phyloP scores from a whole-genome alignment of 2,329 filamentous ascomycete species.

The Venturia carpophila region DNA sequence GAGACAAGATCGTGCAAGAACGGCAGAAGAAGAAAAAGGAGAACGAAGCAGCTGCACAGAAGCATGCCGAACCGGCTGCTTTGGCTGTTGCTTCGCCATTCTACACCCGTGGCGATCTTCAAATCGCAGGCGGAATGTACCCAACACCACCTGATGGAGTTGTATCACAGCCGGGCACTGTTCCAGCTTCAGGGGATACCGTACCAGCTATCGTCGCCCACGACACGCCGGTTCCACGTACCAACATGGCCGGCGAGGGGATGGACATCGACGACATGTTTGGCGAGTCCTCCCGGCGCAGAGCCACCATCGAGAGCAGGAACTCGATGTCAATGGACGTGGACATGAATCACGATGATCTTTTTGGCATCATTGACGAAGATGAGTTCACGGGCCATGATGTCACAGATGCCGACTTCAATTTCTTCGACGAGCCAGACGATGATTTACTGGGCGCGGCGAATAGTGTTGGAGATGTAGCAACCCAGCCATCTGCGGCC shows the following conservation, averaged over 20 bases:
- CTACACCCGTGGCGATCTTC: conserved; percentile 29
- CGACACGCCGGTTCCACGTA: neutral
- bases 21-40: conserved; percentile 10
- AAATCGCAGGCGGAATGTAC: conserved; percentile 32
- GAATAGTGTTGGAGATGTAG: conserved; percentile 10
- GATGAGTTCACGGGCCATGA: conserved; percentile 64
- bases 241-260: neutral
- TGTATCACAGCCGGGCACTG: conserved; percentile 23
- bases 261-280: conserved; percentile 14
- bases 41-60: conserved; percentile 8
- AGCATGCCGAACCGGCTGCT: conserved; percentile 11
- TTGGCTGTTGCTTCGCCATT: conserved; percentile 30
- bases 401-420: conserved; percentile 80
- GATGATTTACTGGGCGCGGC: conserved; percentile 28
- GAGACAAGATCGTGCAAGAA: conserved; percentile 8
- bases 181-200: conserved; percentile 18
- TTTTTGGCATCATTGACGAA: conserved; percentile 59
- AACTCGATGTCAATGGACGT: conserved; percentile 24
- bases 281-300: neutral
- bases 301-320: conserved; percentile 35
- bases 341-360: conserved; percentile 39
- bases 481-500: neutral
- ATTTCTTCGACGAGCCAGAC: conserved; percentile 65
- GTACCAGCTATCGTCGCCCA: neutral
- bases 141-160: conserved; percentile 35